Evolutionary conservation across 805 yeast genomes (phyloP).

Genomic region (Pichia ethanolica): DNA sequence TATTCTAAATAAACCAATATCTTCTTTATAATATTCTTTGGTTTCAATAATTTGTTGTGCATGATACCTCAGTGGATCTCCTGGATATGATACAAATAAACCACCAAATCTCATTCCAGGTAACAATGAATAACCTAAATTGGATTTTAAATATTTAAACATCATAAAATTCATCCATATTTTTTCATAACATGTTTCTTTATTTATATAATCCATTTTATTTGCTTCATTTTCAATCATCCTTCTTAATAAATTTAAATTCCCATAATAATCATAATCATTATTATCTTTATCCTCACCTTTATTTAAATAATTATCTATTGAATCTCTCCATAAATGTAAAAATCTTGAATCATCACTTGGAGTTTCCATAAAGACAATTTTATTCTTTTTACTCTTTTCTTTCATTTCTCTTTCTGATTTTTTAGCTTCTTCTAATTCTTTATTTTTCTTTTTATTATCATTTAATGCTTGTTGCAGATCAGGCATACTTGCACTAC

Average conservation of each 20-base stretch:
- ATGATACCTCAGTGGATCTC: constrained; percentile 87
- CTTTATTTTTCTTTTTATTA: not conserved
- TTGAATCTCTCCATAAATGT: not conserved
- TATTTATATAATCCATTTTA: constrained; percentile 1
- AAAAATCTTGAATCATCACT: constrained; percentile 10
- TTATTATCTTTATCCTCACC: not conserved
- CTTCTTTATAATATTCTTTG: constrained; percentile 38
- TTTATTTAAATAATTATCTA: not conserved
- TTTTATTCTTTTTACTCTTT: constrained; percentile 7
- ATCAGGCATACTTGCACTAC: constrained; percentile 13
- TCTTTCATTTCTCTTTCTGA: constrained; percentile 6
- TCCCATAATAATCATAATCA: not conserved
- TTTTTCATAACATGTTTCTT: constrained; percentile 1
- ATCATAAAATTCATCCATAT: constrained; percentile 14
- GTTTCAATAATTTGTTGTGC: constrained; percentile 72
- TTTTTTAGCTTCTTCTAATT: constrained; percentile 1
- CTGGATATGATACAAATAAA: constrained; percentile 82
- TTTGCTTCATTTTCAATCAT: constrained; percentile 1
- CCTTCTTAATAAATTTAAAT: not conserved
- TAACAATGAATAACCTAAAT: constrained; percentile 40
- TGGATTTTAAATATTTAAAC: constrained; percentile 15
- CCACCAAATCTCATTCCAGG: constrained; percentile 95
- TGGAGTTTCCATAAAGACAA: constrained; percentile 17
- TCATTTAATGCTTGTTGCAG: constrained; percentile 5
- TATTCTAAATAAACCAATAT: constrained; percentile 49